Percentiles rank a stretch among this genome's conserved stretches.
Conservation (phyloP, 208 protist genomes). For the Willaertia magna region DNA sequence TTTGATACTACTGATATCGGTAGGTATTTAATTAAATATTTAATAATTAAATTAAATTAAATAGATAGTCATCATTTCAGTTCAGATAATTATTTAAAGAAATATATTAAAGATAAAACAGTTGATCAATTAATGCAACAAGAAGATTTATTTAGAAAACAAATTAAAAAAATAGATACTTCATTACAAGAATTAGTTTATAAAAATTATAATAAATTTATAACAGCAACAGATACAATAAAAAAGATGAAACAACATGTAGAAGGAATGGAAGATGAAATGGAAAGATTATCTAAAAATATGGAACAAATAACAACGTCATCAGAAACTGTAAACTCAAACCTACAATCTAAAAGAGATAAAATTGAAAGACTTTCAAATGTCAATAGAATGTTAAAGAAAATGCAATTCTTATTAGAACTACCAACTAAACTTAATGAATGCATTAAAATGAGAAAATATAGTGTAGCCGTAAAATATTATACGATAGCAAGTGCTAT, state of each 20-base stretch:
- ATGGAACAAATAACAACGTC: neutral
- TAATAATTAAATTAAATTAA: neutral
- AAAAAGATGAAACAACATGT: conserved; percentile 69
- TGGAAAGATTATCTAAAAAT: neutral
- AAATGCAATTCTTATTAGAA: conserved; percentile 17
- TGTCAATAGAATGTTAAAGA: conserved; percentile 8
- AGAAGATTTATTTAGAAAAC: neutral
- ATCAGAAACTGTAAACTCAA: neutral
- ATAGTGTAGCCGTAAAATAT: neutral
- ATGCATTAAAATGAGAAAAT: conserved; percentile 13
- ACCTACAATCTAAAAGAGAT: neutral
- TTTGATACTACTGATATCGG: neutral
- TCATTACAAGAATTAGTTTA: conserved; percentile 96
- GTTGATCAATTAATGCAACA: neutral
- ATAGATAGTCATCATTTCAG: neutral
- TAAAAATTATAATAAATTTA: conserved; percentile 97
- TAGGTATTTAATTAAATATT: neutral
- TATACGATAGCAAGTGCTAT: neutral
- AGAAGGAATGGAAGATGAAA: conserved; percentile 55
- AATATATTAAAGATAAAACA: neutral
- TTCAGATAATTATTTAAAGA: neutral
- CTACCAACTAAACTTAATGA: conserved; percentile 2
- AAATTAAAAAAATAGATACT: conserved; percentile 67
- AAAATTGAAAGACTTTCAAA: conserved; percentile 8
- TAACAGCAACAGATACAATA: conserved; percentile 92